phyloP scores from a whole-genome alignment of 2,329 filamentous ascomycete genomes.

The Phaeosphaeriaceae sp. region DNA sequence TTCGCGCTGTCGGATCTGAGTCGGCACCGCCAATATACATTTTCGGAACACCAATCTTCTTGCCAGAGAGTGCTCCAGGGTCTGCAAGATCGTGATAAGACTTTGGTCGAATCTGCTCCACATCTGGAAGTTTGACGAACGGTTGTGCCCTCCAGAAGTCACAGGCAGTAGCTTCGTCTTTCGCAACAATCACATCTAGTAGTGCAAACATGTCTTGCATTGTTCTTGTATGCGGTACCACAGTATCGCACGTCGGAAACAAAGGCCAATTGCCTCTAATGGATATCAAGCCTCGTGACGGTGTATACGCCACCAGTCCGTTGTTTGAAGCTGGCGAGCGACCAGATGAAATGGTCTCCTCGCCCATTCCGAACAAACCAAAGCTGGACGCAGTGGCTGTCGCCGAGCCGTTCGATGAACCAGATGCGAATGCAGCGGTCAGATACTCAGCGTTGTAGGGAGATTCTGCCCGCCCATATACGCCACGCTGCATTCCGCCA shows the following conservation, averaged over 20 bases:
- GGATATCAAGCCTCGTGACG: conserved; percentile 59
- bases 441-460: conserved; percentile 61
- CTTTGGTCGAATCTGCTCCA: conserved; percentile 33
- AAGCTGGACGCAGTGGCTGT: conserved; percentile 59
- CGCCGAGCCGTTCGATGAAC: conserved; percentile 62
- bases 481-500: conserved; percentile 62
- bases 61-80: conserved; percentile 47
- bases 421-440: conserved; percentile 60
- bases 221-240: conserved; percentile 59
- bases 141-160: conserved; percentile 63
- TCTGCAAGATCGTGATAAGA: conserved; percentile 34
- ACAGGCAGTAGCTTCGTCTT: conserved; percentile 48
- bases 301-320: conserved; percentile 60
- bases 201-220: conserved; percentile 57
- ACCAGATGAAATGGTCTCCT: conserved; percentile 62
- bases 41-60: conserved; percentile 55
- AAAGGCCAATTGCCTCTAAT: conserved; percentile 61
- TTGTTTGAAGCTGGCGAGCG: conserved; percentile 63
- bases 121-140: conserved; percentile 49
- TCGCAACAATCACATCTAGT: conserved; percentile 54
- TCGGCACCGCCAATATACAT: conserved; percentile 56
- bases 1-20: conserved; percentile 23
- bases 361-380: conserved; percentile 59
- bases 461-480: conserved; percentile 61
- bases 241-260: conserved; percentile 61